Evolutionary conservation across 2,329 filamentous ascomycete species (phyloP), one percentile per base, ranked within the genome.

Genomic region (Cercospora sesami): DNA sequence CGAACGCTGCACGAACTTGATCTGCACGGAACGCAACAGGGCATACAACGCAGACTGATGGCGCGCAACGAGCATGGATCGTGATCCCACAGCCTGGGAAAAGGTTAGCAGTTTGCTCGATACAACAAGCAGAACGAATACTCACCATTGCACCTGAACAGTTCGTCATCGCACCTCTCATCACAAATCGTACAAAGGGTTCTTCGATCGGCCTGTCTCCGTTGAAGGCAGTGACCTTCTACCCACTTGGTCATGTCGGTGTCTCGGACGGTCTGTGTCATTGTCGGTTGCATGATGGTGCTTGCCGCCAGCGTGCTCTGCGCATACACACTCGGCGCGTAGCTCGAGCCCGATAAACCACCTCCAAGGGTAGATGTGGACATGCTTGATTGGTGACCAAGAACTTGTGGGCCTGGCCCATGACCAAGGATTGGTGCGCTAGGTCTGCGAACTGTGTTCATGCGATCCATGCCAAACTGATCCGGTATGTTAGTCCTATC

Each of bases 251-350:
- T 92, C 1, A 89, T 92, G 59, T 93, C 90, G 0, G 91, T 93
- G 75, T 94, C 92, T 58, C 84, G 84, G 7, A 94, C 91, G 1
- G 90, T 90, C 75, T 94, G 91, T 69, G 93, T 86, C 68, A 92
- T 86, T 86, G 93, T 90, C 74, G 89, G 91, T 39, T 92, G 92
- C 91, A 95, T 94, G 73, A 95, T 89, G 1, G 92, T 95, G 6
- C 91, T 94, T 7, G 92, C 92, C 1, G 92, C 92, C 57, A 95
- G 81, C 0, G 92, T 95, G n/a, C 91, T 94, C 74, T 92, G 90
- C 0, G 92, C 92, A 76, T 95, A 95, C 2, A 92, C 89, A 2
- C 92, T 94, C 3, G 92, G 92, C 5, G 92, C 91, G 78, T 95
- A 95, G 28, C 76, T 80, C 45, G 82, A 83, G 12, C 66, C 61